Percentiles rank a stretch among this genome's conserved stretches.
phyloP scores from a whole-genome alignment of 768 basidiomycete genomes.

The Macrolepiota albuminosa region DNA sequence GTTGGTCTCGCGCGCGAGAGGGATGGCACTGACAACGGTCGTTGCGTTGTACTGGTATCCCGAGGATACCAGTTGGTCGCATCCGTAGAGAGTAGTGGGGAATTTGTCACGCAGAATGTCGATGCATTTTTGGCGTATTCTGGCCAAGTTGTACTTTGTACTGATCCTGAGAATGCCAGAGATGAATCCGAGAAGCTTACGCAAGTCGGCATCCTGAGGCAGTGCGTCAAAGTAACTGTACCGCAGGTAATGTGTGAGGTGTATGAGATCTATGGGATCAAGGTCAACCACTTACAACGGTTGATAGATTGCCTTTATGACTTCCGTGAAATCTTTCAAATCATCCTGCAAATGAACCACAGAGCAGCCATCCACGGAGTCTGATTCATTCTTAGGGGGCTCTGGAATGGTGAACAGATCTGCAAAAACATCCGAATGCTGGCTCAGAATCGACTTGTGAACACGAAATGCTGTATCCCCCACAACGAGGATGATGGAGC shows the following conservation, averaged over 20 bases:
- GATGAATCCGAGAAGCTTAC: slow-evolving; percentile 33
- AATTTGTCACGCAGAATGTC: slow-evolving; percentile 34
- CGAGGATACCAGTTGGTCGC: slow-evolving; percentile 31
- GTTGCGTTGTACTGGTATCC: slow-evolving; percentile 31
- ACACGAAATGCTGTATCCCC: slow-evolving; percentile 29
- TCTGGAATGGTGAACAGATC: slow-evolving; percentile 33
- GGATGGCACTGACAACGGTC: slow-evolving; percentile 36
- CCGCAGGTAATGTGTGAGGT: background rate
- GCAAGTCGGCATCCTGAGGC: slow-evolving; percentile 25
- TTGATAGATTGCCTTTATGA: slow-evolving; percentile 32
- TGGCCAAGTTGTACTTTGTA: slow-evolving; percentile 36
- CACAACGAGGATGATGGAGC: slow-evolving; percentile 33
- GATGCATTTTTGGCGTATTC: slow-evolving; percentile 33
- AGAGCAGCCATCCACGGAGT: slow-evolving; percentile 32
- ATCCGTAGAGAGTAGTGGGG: slow-evolving; percentile 34
- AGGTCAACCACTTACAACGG: slow-evolving; percentile 9
- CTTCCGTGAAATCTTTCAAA: slow-evolving; percentile 30
- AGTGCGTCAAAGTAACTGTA: slow-evolving; percentile 35
- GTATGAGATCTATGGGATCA: no score
- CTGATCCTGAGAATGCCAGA: slow-evolving; percentile 37
- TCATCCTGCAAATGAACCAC: slow-evolving; percentile 27
- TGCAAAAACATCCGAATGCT: slow-evolving; percentile 36
- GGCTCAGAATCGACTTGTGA: slow-evolving; percentile 34
- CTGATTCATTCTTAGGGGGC: slow-evolving; percentile 21
- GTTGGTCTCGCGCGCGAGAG: slow-evolving; percentile 34